Evolutionary conservation across 2,329 filamentous ascomycete genomes (phyloP).

Genomic region (Thelonectria olida): DNA sequence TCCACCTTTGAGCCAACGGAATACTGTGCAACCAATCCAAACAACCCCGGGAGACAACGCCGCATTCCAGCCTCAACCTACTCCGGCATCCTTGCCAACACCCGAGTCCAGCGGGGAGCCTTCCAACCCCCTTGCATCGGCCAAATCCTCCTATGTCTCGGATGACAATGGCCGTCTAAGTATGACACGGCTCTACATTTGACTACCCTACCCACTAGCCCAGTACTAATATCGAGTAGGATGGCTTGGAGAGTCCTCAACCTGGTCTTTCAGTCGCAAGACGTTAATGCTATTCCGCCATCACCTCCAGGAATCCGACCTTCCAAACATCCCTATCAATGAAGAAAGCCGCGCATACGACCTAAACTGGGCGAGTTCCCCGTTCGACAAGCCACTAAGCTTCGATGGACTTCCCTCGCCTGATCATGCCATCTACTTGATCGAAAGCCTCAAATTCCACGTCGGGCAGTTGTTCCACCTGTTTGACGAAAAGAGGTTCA

Average conservation of each 20-base stretch:
- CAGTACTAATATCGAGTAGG: not conserved
- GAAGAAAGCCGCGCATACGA: slow-evolving; percentile 19
- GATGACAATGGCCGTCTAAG: slow-evolving; percentile 16
- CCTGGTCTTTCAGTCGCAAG: slow-evolving; percentile 22
- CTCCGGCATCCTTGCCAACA: slow-evolving; percentile 12
- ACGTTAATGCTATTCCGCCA: slow-evolving; percentile 10
- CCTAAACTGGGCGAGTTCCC: slow-evolving; percentile 6
- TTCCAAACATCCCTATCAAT: slow-evolving; percentile 13
- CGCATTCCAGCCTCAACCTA: not conserved
- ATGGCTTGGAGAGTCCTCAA: slow-evolving; percentile 20
- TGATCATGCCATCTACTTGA: slow-evolving; percentile 14
- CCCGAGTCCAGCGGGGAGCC: slow-evolving; percentile 11
- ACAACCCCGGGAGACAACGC: not conserved
- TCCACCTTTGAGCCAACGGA: not conserved
- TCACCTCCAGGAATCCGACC: slow-evolving; percentile 12
- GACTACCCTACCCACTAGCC: not conserved
- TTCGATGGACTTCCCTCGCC: slow-evolving; percentile 6
- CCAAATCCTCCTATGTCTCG: slow-evolving; percentile 9
- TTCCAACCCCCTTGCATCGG: slow-evolving; percentile 17
- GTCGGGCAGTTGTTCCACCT: slow-evolving; percentile 16
- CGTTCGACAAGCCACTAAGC: not conserved
- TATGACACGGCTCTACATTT: not conserved
- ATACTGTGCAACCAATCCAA: not conserved
- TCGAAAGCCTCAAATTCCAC: slow-evolving; percentile 18
- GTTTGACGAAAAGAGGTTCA: slow-evolving; percentile 11